Evolutionary conservation across 495 filamentous ascomycete genomes (phyloP).

Genomic region (Sphaerosporella brunnea): DNA sequence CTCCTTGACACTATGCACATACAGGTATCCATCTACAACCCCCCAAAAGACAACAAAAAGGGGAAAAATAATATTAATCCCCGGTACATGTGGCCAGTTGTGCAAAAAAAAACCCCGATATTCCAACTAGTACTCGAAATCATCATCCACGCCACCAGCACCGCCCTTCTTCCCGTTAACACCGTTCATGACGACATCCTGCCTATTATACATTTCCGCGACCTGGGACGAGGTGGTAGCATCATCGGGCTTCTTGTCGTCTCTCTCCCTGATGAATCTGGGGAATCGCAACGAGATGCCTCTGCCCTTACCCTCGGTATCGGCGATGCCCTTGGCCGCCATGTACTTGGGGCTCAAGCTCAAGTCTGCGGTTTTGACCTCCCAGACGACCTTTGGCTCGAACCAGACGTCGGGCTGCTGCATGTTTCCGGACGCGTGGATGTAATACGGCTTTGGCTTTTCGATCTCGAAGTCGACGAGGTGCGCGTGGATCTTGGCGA

Average conservation of each 20-base stretch:
- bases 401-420: constrained; percentile 98
- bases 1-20: too few relatives aligned
- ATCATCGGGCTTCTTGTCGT: constrained; percentile 88
- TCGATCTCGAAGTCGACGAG: constrained; percentile 63
- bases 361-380: constrained; percentile 90
- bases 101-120: too few relatives aligned
- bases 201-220: constrained; percentile 91
- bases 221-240: constrained; percentile 69
- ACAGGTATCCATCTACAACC: too few relatives aligned
- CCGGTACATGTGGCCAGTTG: too few relatives aligned
- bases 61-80: too few relatives aligned
- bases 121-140: constrained; percentile 70
- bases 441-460: constrained; percentile 82
- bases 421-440: constrained; percentile 62
- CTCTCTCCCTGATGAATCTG: constrained; percentile 69
- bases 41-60: too few relatives aligned
- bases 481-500: constrained; percentile 61
- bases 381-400: constrained; percentile 85
- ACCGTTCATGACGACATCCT: constrained; percentile 64
- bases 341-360: constrained; percentile 85
- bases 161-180: constrained; percentile 47
- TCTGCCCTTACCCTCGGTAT: constrained; percentile 53
- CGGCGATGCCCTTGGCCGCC: constrained; percentile 51
- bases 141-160: constrained; percentile 75
- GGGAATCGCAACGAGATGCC: constrained; percentile 83